Percentiles rank a stretch among this genome's conserved stretches.
These are phyloP conservation scores for Colletotrichum plurivorum DNA, from an alignment of 2,329 filamentous ascomycete genomes.

Conservation along the genomic window DNA sequence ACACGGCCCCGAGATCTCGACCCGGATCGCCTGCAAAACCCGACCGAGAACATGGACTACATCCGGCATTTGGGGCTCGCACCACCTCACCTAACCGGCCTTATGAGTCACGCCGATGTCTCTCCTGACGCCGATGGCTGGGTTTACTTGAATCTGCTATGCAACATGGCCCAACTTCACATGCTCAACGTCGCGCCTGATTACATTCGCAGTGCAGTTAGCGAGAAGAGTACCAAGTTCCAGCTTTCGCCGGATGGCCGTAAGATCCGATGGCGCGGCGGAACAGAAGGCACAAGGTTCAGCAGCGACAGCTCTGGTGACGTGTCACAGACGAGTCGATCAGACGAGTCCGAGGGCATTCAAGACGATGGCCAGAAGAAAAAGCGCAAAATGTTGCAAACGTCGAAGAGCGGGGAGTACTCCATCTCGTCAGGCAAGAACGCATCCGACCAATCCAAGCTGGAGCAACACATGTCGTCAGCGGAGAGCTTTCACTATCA, in stretches of 20 bases:
- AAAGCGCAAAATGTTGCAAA: constrained; percentile 58
- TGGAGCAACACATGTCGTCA: constrained; percentile 54
- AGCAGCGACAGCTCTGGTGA: constrained; percentile 74
- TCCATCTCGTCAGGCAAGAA: constrained; percentile 55
- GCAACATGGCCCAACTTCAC: constrained; percentile 87
- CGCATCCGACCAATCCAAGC: constrained; percentile 50
- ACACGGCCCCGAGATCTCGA: constrained; percentile 84
- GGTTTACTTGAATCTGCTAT: constrained; percentile 86
- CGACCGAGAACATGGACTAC: constrained; percentile 84
- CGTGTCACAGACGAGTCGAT: constrained; percentile 62
- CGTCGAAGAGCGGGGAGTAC: constrained; percentile 42
- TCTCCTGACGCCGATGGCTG: constrained; percentile 79
- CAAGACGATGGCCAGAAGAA: constrained; percentile 61
- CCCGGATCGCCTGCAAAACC: constrained; percentile 81
- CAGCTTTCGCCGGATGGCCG: constrained; percentile 83
- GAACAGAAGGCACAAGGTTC: constrained; percentile 73
- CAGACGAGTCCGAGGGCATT: constrained; percentile 63
- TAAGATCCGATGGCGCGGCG: constrained; percentile 85
- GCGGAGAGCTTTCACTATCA: constrained; percentile 73
- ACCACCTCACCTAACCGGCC: constrained; percentile 64
- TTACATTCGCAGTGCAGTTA: constrained; percentile 81
- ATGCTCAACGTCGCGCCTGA: constrained; percentile 86
- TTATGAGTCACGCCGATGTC: constrained; percentile 56
- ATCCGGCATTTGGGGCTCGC: constrained; percentile 80
- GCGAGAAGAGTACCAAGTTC: constrained; percentile 79